These are phyloP conservation scores for Ustilago curta DNA, from an alignment of 1,284 basidiomycete species.

Conservation along the genomic window DNA sequence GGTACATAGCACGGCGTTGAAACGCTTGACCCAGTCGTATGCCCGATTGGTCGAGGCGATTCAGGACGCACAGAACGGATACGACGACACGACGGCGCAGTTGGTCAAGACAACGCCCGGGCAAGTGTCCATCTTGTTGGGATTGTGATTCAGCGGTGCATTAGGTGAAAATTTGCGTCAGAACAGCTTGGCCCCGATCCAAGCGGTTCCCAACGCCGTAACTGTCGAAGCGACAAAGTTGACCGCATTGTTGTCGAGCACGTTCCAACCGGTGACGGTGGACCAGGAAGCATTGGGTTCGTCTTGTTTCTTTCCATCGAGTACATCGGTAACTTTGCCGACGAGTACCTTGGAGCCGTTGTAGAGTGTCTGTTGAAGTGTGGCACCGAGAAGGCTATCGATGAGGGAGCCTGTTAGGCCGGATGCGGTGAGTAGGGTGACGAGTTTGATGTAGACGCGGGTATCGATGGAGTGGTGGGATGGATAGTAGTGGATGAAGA, in stretches of 20 bases:
- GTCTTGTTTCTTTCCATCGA: conserved; percentile 14
- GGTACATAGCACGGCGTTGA: conserved; percentile 39
- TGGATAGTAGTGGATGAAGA: conserved; percentile 66
- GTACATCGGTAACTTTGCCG: conserved; percentile 23
- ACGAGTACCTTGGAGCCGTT: conserved; percentile 76
- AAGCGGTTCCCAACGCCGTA: conserved; percentile 41
- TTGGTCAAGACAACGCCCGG: conserved; percentile 33
- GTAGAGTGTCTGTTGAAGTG: conserved; percentile 84
- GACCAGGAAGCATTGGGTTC: conserved; percentile 69
- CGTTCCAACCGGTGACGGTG: conserved; percentile 78
- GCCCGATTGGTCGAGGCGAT: conserved; percentile 19
- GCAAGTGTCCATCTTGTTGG: conserved; percentile 49
- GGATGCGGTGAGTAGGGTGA: conserved; percentile 69
- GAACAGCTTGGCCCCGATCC: conserved; percentile 19
- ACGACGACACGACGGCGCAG: conserved; percentile 5
- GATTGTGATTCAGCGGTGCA: conserved; percentile 15
- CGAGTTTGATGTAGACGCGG: conserved; percentile 74
- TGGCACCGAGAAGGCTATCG: conserved; percentile 79
- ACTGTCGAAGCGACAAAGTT: conserved; percentile 51
- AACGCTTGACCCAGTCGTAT: conserved; percentile 36
- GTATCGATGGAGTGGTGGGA: not conserved
- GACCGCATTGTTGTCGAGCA: conserved; percentile 80
- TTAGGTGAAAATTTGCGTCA: conserved; percentile 1
- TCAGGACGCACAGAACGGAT: conserved; percentile 10
- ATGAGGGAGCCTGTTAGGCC: conserved; percentile 74